phyloP scores from a whole-genome alignment of 192 early-diverging fungal genomes.

The Funneliformis mosseae region DNA sequence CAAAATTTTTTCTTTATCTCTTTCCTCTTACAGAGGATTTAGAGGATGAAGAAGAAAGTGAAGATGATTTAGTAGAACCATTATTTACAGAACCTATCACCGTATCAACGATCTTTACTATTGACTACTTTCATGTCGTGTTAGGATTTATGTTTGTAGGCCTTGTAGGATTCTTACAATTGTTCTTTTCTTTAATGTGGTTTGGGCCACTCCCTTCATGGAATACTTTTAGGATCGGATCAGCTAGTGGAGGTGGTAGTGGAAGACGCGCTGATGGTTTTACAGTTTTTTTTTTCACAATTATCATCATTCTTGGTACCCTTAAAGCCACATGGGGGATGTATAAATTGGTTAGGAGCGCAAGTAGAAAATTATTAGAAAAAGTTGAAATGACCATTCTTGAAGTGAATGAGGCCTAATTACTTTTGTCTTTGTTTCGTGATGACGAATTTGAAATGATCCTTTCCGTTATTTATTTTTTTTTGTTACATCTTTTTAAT shows the following conservation, averaged over 20 bases:
- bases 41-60: slow-evolving; percentile 25
- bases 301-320: slow-evolving; percentile 13
- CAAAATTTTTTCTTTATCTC: slow-evolving; percentile 34
- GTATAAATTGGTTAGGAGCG: slow-evolving; percentile 25
- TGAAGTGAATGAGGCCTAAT: slow-evolving; percentile 23
- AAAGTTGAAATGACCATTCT: slow-evolving; percentile 20
- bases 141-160: slow-evolving; percentile 50
- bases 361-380: slow-evolving; percentile 23
- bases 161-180: slow-evolving; percentile 48
- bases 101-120: slow-evolving; percentile 43
- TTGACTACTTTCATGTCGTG: slow-evolving; percentile 44
- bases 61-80: background rate
- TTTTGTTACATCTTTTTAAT: too few relatives aligned
- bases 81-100: slow-evolving; percentile 40
- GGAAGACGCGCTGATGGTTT: slow-evolving; percentile 35
- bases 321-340: slow-evolving; percentile 26
- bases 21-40: slow-evolving; percentile 29
- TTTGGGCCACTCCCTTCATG: slow-evolving; percentile 41
- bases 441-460: background rate
- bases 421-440: background rate
- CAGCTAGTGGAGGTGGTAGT: slow-evolving; percentile 37
- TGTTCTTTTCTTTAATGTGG: slow-evolving; percentile 43
- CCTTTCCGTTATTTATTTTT: too few relatives aligned
- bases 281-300: background rate
- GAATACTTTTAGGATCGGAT: slow-evolving; percentile 37